Evolutionary conservation across 2,329 filamentous ascomycete species (phyloP).

Genomic region (Exophiala aquamarina): DNA sequence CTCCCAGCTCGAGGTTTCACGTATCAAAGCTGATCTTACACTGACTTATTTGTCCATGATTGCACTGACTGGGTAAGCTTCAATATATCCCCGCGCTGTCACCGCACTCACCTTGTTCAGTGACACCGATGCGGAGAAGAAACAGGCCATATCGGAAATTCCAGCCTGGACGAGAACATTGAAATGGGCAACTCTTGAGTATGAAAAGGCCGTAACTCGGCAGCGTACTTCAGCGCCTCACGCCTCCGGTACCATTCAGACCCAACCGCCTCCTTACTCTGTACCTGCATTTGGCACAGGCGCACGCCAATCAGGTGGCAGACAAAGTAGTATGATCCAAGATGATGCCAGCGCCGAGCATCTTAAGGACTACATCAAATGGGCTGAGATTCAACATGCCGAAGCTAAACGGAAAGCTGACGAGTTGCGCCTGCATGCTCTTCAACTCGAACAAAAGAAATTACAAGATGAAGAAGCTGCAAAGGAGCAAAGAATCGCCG

Average conservation of each 20-base stretch:
- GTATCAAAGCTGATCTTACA: background rate
- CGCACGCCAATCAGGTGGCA: background rate
- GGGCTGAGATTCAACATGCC: background rate
- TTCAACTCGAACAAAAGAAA: background rate
- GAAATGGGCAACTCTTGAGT: background rate
- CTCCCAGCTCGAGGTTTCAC: background rate
- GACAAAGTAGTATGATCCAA: background rate
- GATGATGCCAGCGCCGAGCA: background rate
- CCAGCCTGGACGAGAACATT: background rate
- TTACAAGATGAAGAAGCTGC: background rate
- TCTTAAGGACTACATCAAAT: slow-evolving; percentile 1
- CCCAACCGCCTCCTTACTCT: no score
- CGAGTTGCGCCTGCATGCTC: background rate
- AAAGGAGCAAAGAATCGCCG: background rate
- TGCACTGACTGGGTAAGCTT: background rate
- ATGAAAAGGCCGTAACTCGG: background rate
- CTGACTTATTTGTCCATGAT: background rate
- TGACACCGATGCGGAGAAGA: background rate
- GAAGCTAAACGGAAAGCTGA: background rate
- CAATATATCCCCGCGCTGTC: no score
- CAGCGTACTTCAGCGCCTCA: background rate
- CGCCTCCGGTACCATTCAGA: no score
- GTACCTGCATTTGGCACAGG: background rate
- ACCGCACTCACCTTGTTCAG: background rate
- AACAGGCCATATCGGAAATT: background rate